phyloP scores from a whole-genome alignment of 495 filamentous ascomycete species.

The Aspergillus incahuasiensis region DNA sequence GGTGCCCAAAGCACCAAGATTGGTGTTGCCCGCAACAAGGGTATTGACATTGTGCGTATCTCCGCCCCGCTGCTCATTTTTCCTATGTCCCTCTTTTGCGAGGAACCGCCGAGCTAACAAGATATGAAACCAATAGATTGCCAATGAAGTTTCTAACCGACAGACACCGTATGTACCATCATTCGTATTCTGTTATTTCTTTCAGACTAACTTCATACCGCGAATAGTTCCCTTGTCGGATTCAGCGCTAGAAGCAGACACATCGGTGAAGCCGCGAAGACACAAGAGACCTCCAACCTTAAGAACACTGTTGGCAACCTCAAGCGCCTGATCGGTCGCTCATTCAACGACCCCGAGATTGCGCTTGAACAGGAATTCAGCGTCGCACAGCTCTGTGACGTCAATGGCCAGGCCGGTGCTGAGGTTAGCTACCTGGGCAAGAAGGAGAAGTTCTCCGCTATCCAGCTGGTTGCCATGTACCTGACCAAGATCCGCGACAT shows the following conservation, averaged over 20 bases:
- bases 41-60: constrained; percentile 94
- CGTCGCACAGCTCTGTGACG: constrained; percentile 80
- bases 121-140: constrained; percentile 56
- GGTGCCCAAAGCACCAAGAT: constrained; percentile 96
- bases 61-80: constrained; percentile 21
- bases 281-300: constrained; percentile 97
- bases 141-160: constrained; percentile 98
- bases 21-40: constrained; percentile 94
- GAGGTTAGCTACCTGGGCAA: constrained; percentile 92
- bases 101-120: constrained; percentile 19
- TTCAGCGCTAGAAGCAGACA: constrained; percentile 92
- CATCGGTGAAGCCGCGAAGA: constrained; percentile 92
- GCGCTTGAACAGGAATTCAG: constrained; percentile 87
- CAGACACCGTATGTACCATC: constrained; percentile 73
- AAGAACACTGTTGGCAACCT: constrained; percentile 96
- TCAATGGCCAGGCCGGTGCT: constrained; percentile 89
- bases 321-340: constrained; percentile 85
- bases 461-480: constrained; percentile 92
- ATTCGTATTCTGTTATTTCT: not conserved
- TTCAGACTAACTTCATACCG: constrained; percentile 28
- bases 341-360: constrained; percentile 83
- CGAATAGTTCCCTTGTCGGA: constrained; percentile 76
- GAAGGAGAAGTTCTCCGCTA: constrained; percentile 89
- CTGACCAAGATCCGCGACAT: constrained; percentile 90
- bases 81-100: not conserved